These are phyloP conservation scores for Leccinum subfulvum DNA, from an alignment of 1,284 basidiomycete species.

Conservation along the genomic window DNA sequence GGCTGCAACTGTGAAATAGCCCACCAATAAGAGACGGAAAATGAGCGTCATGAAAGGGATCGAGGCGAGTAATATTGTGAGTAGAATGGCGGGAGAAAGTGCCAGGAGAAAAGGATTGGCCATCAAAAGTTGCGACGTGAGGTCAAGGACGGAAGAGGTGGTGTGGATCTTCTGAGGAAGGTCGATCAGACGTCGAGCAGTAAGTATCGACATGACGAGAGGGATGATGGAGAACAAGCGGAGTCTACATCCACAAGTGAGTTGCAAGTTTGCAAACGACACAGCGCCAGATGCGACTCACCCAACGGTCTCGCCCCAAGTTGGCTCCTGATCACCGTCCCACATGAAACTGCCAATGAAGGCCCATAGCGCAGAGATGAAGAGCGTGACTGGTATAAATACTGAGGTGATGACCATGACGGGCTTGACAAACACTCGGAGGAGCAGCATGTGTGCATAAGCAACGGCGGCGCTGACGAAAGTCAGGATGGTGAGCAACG, in stretches of 20 bases:
- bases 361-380: conserved; percentile 83
- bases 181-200: conserved; percentile 68
- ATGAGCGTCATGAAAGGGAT: conserved; percentile 85
- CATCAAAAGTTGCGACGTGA: conserved; percentile 77
- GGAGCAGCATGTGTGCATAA: conserved; percentile 74
- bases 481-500: conserved; percentile 78
- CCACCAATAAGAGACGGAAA: conserved; percentile 79
- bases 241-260: conserved; percentile 41
- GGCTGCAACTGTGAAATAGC: conserved; percentile 49
- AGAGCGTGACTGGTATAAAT: conserved; percentile 77
- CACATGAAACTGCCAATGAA: conserved; percentile 90
- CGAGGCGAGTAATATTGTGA: conserved; percentile 68
- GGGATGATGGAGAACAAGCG: conserved; percentile 80
- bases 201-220: conserved; percentile 66
- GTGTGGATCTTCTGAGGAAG: conserved; percentile 67
- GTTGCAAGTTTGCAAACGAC: neutral
- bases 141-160: conserved; percentile 75
- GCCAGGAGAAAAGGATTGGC: conserved; percentile 80
- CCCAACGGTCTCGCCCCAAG: conserved; percentile 83
- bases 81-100: conserved; percentile 77
- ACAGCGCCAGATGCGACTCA: conserved; percentile 36
- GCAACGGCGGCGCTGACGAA: conserved; percentile 70
- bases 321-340: conserved; percentile 64
- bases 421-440: conserved; percentile 78
- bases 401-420: conserved; percentile 80